Conservation (phyloP, 768 basidiomycete species). For the Phylloporus rhodoxanthus region DNA sequence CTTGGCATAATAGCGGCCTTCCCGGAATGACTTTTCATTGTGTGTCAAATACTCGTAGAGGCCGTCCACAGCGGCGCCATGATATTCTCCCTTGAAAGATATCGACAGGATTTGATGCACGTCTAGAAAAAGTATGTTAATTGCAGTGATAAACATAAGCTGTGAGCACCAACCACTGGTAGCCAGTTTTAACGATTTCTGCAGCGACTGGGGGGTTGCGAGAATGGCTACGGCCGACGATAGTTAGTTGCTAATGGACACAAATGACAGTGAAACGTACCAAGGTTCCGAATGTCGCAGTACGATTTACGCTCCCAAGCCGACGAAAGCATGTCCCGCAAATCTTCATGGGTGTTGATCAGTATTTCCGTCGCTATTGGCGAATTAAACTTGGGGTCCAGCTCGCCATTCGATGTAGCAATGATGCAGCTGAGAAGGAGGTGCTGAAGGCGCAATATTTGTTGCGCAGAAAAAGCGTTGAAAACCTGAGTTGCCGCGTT, state of each 20-base stretch:
- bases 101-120: no score
- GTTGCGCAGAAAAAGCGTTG: neutral
- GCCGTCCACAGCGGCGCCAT: neutral
- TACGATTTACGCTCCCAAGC: neutral
- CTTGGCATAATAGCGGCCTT: neutral
- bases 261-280: neutral
- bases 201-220: no score
- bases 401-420: neutral
- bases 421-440: neutral
- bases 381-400: neutral
- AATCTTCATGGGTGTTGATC: neutral
- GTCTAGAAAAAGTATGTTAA: no score
- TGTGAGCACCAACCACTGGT: no score
- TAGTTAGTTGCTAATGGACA: no score
- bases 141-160: no score
- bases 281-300: neutral
- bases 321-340: neutral
- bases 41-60: constrained; percentile 7
- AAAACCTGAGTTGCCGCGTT: neutral
- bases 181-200: no score
- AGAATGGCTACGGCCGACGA: no score
- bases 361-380: neutral
- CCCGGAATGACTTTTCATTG: neutral
- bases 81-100: no score
- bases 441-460: neutral